phyloP scores from a whole-genome alignment of 257 asterid species.

The Solanum neorickii region DNA sequence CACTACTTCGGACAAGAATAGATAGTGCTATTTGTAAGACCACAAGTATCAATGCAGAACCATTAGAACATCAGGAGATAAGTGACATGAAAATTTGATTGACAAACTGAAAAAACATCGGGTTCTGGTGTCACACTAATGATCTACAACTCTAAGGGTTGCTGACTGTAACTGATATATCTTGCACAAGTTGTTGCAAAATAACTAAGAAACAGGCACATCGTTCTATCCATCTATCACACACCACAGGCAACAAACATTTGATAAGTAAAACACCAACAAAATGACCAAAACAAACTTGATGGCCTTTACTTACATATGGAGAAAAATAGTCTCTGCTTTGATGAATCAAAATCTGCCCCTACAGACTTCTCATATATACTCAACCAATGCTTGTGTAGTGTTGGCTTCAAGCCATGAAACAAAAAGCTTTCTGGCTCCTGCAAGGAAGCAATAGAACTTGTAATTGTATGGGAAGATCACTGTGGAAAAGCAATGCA shows the following conservation, averaged over 20 bases:
- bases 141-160: background rate
- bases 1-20: background rate
- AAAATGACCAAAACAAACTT: background rate
- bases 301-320: constrained; percentile 46
- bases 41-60: background rate
- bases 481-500: background rate
- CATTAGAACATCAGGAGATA: background rate
- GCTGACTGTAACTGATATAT: background rate
- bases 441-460: constrained; percentile 22
- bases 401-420: constrained; percentile 51
- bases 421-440: constrained; percentile 24
- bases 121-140: background rate
- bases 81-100: background rate
- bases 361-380: constrained; percentile 44
- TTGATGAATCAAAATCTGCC: constrained; percentile 57
- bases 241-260: background rate
- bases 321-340: constrained; percentile 51
- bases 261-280: background rate
- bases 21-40: background rate
- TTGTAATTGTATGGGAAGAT: background rate
- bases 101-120: background rate
- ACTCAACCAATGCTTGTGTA: constrained; percentile 75
- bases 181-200: background rate
- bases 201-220: background rate
- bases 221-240: background rate